phyloP scores from a whole-genome alignment of 495 filamentous ascomycete species.

The Schizothecium vesticola region DNA sequence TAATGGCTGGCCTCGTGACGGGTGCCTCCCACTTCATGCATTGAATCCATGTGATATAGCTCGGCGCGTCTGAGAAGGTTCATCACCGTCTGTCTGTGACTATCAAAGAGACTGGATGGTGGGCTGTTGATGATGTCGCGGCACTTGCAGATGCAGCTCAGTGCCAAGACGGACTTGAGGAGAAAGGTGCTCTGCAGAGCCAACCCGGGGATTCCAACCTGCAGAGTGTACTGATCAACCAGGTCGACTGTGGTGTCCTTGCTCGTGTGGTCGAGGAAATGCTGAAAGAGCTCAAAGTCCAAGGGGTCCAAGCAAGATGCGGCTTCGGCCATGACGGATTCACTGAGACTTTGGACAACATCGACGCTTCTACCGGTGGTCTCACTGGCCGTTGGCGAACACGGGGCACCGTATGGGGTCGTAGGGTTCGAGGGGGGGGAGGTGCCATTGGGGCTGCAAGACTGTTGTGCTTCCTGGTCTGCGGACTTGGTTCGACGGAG shows the following conservation, averaged over 20 bases:
- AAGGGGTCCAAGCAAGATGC: conserved; percentile 22
- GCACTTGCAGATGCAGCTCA: conserved; percentile 39
- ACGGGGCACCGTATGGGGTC: background rate
- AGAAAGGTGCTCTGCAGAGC: conserved; percentile 36
- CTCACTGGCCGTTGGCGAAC: background rate
- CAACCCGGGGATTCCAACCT: conserved; percentile 39
- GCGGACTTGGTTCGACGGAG: background rate
- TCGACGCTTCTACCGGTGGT: background rate
- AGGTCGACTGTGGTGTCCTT: conserved; percentile 29
- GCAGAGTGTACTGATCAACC: conserved; percentile 35
- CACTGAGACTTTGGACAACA: background rate
- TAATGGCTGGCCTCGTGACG: conserved; percentile 25
- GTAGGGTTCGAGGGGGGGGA: background rate
- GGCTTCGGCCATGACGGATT: background rate
- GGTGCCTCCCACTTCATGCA: conserved; percentile 28
- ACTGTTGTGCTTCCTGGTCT: background rate
- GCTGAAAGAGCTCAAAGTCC: conserved; percentile 34
- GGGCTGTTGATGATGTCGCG: conserved; percentile 32
- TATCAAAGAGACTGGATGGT: conserved; percentile 4
- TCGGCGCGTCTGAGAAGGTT: conserved; percentile 31
- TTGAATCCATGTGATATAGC: conserved; percentile 31
- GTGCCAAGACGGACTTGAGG: conserved; percentile 38
- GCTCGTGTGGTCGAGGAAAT: conserved; percentile 42
- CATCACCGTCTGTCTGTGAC: conserved; percentile 20
- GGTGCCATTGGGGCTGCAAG: background rate